These are phyloP conservation scores for Seminavis robusta DNA, from an alignment of 108 stramenopile genomes.

Conservation along the genomic window DNA sequence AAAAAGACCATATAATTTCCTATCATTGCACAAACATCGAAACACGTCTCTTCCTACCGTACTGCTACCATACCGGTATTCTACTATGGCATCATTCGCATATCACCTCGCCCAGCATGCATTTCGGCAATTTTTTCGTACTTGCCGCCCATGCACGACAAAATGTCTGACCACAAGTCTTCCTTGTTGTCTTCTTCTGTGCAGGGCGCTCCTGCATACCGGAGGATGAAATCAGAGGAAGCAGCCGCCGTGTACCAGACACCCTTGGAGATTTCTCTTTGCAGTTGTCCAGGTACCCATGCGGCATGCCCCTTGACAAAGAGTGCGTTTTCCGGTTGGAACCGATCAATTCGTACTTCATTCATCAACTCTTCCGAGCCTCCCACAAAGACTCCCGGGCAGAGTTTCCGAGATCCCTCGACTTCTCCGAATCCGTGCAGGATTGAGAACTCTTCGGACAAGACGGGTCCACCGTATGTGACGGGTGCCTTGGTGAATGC, in stretches of 20 bases:
- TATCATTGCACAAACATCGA: too few species aligned
- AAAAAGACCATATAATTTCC: too few species aligned
- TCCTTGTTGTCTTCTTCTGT: conserved; percentile 62
- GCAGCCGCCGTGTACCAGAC: conserved; percentile 82
- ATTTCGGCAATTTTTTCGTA: conserved; percentile 59
- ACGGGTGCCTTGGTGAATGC: conserved; percentile 69
- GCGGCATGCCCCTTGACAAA: conserved; percentile 88
- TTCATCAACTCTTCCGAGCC: conserved; percentile 80
- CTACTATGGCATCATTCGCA: conserved; percentile 55
- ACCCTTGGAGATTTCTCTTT: conserved; percentile 78
- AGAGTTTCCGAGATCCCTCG: conserved; percentile 76
- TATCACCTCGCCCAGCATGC: conserved; percentile 66
- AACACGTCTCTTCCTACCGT: too few species aligned
- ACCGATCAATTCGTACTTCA: conserved; percentile 62
- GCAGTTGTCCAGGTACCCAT: conserved; percentile 83
- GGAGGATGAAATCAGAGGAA: conserved; percentile 70
- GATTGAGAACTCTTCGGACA: conserved; percentile 76
- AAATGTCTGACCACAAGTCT: conserved; percentile 82
- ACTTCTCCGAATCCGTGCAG: conserved; percentile 83
- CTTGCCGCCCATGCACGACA: conserved; percentile 77
- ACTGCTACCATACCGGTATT: too few species aligned
- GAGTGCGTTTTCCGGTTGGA: conserved; percentile 60
- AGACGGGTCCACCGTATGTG: conserved; percentile 83
- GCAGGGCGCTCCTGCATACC: conserved; percentile 76
- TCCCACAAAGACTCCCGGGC: conserved; percentile 81